phyloP scores from a whole-genome alignment of 257 asterid species.

The Solanum sejunctum region DNA sequence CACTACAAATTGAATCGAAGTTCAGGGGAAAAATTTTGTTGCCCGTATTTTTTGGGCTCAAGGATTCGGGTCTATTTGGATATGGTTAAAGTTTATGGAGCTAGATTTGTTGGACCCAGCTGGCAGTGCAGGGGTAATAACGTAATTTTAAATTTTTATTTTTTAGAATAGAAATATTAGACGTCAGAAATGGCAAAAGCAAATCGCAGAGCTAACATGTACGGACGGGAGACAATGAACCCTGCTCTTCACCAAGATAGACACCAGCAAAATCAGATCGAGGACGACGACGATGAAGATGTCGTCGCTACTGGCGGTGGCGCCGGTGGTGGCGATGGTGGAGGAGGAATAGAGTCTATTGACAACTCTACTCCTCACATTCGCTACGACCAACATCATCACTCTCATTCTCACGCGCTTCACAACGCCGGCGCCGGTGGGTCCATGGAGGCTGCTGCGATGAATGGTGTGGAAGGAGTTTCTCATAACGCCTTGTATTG shows the following conservation, averaged over 20 bases:
- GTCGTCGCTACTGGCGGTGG: slow-evolving; percentile 18
- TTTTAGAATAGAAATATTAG: background rate
- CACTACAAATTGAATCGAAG: too few species aligned
- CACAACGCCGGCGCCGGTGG: slow-evolving; percentile 1
- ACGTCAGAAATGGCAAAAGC: background rate
- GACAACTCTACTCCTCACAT: slow-evolving; percentile 28
- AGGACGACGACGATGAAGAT: slow-evolving; percentile 33
- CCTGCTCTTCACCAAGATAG: slow-evolving; percentile 8
- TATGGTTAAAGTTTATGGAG: background rate
- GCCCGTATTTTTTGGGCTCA: background rate
- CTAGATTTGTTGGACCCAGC: background rate
- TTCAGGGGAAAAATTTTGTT: too few species aligned
- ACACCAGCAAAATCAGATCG: slow-evolving; percentile 19
- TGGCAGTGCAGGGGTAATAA: background rate
- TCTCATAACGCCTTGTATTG: slow-evolving; percentile 36
- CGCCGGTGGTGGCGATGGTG: background rate
- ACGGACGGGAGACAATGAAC: slow-evolving; percentile 3
- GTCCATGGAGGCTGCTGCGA: slow-evolving; percentile 7
- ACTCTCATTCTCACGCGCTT: slow-evolving; percentile 61
- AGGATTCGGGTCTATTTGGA: background rate
- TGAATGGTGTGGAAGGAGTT: slow-evolving; percentile 32
- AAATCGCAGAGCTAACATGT: slow-evolving; percentile 4
- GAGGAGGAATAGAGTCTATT: slow-evolving; percentile 25
- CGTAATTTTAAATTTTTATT: slow-evolving; percentile 11
- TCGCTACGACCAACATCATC: slow-evolving; percentile 54